phyloP scores from a whole-genome alignment of 2,329 filamentous ascomycete species.

The Cladobotryum protrusum region DNA sequence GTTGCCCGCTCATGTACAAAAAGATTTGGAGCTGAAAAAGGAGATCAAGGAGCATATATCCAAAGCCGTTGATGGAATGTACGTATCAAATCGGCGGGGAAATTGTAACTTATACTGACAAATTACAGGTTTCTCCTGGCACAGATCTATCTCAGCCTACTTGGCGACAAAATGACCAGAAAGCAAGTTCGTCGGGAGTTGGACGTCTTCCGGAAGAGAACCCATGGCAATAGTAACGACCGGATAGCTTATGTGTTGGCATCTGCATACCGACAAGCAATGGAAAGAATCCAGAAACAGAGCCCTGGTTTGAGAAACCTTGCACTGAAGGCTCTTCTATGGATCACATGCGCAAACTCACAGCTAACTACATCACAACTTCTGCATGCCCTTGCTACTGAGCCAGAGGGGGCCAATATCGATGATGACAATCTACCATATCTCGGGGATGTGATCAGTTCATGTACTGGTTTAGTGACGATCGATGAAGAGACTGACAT shows the following conservation, averaged over 20 bases:
- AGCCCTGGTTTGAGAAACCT: conserved; percentile 22
- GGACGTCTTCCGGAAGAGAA: conserved; percentile 14
- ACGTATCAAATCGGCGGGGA: not conserved
- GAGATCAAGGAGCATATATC: not conserved
- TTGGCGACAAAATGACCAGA: not conserved
- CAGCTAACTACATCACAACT: conserved; percentile 31
- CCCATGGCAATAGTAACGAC: no score
- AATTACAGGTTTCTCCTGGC: not conserved
- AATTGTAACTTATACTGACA: not conserved
- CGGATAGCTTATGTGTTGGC: conserved; percentile 22
- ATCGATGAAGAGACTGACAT: conserved; percentile 32
- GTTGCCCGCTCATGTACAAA: not conserved
- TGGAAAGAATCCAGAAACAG: conserved; percentile 37
- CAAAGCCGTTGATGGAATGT: not conserved
- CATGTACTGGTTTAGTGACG: conserved; percentile 37
- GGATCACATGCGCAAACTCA: conserved; percentile 33
- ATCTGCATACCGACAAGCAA: conserved; percentile 34
- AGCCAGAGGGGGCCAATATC: conserved; percentile 13
- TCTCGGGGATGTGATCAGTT: conserved; percentile 28
- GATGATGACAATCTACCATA: conserved; percentile 26
- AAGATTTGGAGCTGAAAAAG: not conserved
- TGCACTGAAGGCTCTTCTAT: conserved; percentile 34
- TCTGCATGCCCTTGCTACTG: conserved; percentile 35
- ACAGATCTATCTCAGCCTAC: not conserved
- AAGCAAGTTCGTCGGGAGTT: not conserved